Evolutionary conservation across 805 yeast genomes (phyloP), one percentile per base, ranked within the genome.

Genomic region (Kodamaea leandrae): DNA sequence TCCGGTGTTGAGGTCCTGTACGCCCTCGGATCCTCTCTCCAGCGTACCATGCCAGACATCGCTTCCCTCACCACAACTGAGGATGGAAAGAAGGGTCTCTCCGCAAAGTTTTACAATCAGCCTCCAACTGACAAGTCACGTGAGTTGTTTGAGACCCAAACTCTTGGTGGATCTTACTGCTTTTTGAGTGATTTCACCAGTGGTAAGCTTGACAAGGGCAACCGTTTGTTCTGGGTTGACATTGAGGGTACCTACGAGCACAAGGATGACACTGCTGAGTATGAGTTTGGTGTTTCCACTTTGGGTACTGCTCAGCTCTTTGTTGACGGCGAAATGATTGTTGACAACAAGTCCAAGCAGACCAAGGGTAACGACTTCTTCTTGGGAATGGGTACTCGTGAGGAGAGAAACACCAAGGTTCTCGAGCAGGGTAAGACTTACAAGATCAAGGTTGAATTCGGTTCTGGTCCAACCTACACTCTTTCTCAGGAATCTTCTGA

Each of bases 271-370:
- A 48, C 72, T 35, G 81, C 74, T 7, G 64, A 56, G 12, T 79
- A 73, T 51, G 71, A 69, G 41, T 71, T 80, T 50, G 84, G 83
- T 16, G 55, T 76, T 39, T 58, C 75, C 10, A 72, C 71, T 25
- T 51, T 64, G 37, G 86, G 86, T 15, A 74, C 82, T 28, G 82
- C 79, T 21, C 72, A 70, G 53, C 45, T 81, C 16, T 81, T 66
- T 48, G 54, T 80, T 37, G 72, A 81, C 49, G 83, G 59, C 42
- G 50, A 72, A 50, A 60, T 78, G 42, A 61, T 81, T 23, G 74
- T 78, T 37, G 83, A 80, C 55, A 78, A 80, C 60, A 71, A 67
- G 50, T 73, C 78, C 32, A 55, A 66, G 19, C 85, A 81, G 61
- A 59, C 48, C 2, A 53, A 50, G 20, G 85, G 83, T 9, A 57